Evolutionary conservation across 163 green algal species (phyloP).

Genomic region (Smithsoniella earleae): DNA sequence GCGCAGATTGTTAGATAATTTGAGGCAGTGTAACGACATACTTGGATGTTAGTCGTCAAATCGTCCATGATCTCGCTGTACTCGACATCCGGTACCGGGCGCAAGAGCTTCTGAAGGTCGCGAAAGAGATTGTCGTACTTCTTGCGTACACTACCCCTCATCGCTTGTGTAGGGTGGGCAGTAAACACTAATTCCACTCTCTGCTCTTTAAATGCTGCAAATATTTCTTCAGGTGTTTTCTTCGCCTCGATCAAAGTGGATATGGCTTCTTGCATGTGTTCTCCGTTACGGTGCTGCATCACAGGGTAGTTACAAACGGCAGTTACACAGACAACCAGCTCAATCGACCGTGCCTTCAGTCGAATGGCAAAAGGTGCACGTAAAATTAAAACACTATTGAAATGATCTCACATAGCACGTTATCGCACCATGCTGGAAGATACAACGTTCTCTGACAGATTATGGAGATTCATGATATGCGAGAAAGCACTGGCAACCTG

Average conservation of each 20-base stretch:
- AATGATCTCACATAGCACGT: no score
- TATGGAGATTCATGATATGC: conserved; percentile 97
- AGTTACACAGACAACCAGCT: no score
- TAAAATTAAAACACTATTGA: no score
- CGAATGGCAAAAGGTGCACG: no score
- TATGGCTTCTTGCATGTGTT: neutral
- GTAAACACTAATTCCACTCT: conserved; percentile 80
- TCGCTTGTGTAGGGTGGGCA: conserved; percentile 84
- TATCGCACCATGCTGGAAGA: neutral
- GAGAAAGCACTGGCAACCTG: conserved; percentile 81
- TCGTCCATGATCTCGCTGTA: neutral
- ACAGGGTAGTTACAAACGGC: no score
- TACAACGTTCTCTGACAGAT: conserved; percentile 79
- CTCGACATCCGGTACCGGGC: neutral
- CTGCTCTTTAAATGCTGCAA: conserved; percentile 50
- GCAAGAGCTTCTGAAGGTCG: neutral
- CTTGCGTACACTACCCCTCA: conserved; percentile 37
- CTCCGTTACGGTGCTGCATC: conserved; percentile 5
- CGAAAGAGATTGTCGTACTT: conserved; percentile 32
- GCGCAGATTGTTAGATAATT: no score
- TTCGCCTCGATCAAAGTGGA: neutral
- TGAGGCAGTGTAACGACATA: no score
- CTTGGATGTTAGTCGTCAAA: conserved; percentile 33
- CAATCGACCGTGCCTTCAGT: no score
- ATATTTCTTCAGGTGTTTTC: conserved; percentile 51